These are phyloP conservation scores for Huntiella decipiens DNA, from an alignment of 2,329 filamentous ascomycete genomes.

Conservation along the genomic window DNA sequence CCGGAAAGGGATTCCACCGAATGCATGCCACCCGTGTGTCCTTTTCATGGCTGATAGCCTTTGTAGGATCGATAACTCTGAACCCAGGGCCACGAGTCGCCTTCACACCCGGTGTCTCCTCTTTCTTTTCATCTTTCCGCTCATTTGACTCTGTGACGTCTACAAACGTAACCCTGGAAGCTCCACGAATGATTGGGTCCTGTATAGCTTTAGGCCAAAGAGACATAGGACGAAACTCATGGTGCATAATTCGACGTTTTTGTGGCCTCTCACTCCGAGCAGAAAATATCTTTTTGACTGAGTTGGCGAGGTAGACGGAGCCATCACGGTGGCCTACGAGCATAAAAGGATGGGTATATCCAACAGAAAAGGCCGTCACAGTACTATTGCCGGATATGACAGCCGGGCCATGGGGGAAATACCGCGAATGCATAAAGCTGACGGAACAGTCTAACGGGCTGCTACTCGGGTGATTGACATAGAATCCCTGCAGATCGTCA, in stretches of 20 bases:
- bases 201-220: not conserved
- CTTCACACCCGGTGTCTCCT: constrained; percentile 6
- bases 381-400: constrained; percentile 31
- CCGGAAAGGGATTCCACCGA: constrained; percentile 48
- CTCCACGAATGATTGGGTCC: constrained; percentile 21
- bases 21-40: constrained; percentile 41
- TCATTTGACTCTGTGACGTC: constrained; percentile 30
- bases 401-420: constrained; percentile 33
- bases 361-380: constrained; percentile 30
- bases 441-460: constrained; percentile 33
- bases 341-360: constrained; percentile 32
- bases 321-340: constrained; percentile 35
- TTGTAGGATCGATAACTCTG: constrained; percentile 18
- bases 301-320: constrained; percentile 30
- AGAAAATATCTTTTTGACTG: constrained; percentile 23
- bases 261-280: constrained; percentile 21
- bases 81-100: constrained; percentile 14
- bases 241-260: constrained; percentile 31
- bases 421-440: constrained; percentile 32
- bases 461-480: constrained; percentile 31
- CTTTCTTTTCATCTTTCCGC: constrained; percentile 15
- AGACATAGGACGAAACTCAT: constrained; percentile 27
- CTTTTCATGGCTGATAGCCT: constrained; percentile 39
- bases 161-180: constrained; percentile 31
- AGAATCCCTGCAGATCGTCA: constrained; percentile 36